Conservation (phyloP, 2,329 filamentous ascomycete genomes). For the Epichloe sp. region DNA sequence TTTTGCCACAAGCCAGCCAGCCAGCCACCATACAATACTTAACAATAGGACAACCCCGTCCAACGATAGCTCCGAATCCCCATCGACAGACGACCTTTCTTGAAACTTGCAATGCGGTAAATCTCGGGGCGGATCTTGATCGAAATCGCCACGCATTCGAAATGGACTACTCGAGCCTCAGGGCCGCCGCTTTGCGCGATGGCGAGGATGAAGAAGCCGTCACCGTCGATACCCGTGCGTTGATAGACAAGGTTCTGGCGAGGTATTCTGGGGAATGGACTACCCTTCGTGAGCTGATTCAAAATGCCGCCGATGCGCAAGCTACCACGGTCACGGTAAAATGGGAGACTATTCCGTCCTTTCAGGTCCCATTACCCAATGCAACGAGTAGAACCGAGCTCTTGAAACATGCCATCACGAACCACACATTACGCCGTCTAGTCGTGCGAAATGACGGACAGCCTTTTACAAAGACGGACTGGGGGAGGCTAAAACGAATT, state of each 20-base stretch:
- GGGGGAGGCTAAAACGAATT: slow-evolving; percentile 86
- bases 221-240: slow-evolving; percentile 87
- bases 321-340: slow-evolving; percentile 81
- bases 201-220: slow-evolving; percentile 92
- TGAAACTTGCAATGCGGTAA: not conserved
- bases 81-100: not conserved
- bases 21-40: not conserved
- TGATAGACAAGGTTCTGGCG: slow-evolving; percentile 96
- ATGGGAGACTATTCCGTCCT: slow-evolving; percentile 82
- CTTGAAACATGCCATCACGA: slow-evolving; percentile 68
- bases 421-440: slow-evolving; percentile 79
- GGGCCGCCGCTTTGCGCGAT: slow-evolving; percentile 73
- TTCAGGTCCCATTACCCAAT: slow-evolving; percentile 55
- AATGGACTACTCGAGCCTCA: slow-evolving; percentile 65
- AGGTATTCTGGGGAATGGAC: slow-evolving; percentile 95
- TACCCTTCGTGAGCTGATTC: slow-evolving; percentile 79
- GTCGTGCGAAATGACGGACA: slow-evolving; percentile 87
- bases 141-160: slow-evolving; percentile 2
- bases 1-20: not conserved
- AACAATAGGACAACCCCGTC: not conserved
- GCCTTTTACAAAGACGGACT: slow-evolving; percentile 80
- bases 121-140: not conserved
- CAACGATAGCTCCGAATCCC: not conserved
- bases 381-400: slow-evolving; percentile 55
- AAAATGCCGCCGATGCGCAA: slow-evolving; percentile 95